These are phyloP conservation scores for Lodderomyces orthopsilosis DNA, from an alignment of 1,139 yeast genomes.

Conservation along the genomic window DNA sequence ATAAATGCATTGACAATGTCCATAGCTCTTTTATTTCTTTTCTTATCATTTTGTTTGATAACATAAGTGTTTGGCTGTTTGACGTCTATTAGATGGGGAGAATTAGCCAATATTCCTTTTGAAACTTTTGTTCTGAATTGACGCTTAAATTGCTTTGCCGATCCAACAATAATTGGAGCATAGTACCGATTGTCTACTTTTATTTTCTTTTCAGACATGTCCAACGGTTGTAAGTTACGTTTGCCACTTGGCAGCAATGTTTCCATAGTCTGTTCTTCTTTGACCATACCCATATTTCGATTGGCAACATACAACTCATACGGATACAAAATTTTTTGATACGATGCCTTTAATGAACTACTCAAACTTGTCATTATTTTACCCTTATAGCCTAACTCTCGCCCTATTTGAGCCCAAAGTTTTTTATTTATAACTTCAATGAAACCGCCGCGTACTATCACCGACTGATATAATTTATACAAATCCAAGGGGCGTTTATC, in stretches of 20 bases:
- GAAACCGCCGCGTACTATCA: constrained; percentile 57
- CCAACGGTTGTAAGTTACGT: constrained; percentile 9
- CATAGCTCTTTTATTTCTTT: constrained; percentile 17
- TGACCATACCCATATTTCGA: constrained; percentile 13
- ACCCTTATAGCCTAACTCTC: constrained; percentile 71
- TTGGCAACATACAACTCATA: constrained; percentile 23
- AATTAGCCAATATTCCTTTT: constrained; percentile 50
- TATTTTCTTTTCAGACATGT: constrained; percentile 7
- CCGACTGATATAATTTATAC: constrained; percentile 49
- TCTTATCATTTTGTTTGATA: constrained; percentile 16
- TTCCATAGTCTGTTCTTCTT: constrained; percentile 4
- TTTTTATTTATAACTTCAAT: constrained; percentile 52
- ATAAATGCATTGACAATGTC: constrained; percentile 23
- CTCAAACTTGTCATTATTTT: constrained; percentile 62
- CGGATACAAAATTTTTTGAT: constrained; percentile 37
- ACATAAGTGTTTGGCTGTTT: constrained; percentile 27
- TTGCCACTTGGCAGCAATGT: constrained; percentile 9
- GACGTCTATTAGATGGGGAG: constrained; percentile 35
- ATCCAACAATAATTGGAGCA: constrained; percentile 39
- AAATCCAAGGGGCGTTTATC: constrained; percentile 58
- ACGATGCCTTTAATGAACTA: constrained; percentile 62
- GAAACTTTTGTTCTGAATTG: constrained; percentile 41
- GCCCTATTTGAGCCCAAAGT: constrained; percentile 65
- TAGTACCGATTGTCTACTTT: constrained; percentile 4
- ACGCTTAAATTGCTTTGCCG: constrained; percentile 44